Percentiles rank a stretch among this genome's conserved stretches.
phyloP scores from a whole-genome alignment of 169 alveolate genomes.

The Pseudocohnilembus persalinus region DNA sequence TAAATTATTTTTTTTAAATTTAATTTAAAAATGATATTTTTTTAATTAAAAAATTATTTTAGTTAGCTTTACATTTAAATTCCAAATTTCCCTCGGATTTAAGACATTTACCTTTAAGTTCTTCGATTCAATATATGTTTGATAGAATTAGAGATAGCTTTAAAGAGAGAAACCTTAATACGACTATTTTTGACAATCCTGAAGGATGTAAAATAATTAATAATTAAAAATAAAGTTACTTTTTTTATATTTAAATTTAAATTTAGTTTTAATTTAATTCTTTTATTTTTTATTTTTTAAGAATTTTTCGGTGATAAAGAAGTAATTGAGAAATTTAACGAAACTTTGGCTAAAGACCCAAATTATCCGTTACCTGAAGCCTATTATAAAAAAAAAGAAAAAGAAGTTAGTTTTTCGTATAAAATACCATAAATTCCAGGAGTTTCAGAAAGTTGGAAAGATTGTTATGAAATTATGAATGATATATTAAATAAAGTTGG shows the following conservation, averaged over 20 bases:
- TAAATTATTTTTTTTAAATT: background rate
- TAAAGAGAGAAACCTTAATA: constrained; percentile 43
- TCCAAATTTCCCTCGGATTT: constrained; percentile 16
- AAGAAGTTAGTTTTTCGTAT: constrained; percentile 27
- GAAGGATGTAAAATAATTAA: constrained; percentile 25
- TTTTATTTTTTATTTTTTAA: background rate
- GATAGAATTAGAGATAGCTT: constrained; percentile 50
- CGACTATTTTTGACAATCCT: constrained; percentile 63
- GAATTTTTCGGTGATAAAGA: constrained; percentile 32
- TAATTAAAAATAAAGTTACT: too few relatives aligned
- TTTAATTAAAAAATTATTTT: too few relatives aligned
- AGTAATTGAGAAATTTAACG: constrained; percentile 55
- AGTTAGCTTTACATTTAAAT: background rate
- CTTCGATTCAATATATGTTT: constrained; percentile 7
- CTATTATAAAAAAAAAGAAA: constrained; percentile 42
- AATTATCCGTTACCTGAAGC: constrained; percentile 73
- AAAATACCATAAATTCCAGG: constrained; percentile 19
- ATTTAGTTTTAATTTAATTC: too few relatives aligned
- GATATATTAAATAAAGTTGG: background rate
- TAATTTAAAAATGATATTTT: too few relatives aligned
- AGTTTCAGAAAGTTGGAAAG: constrained; percentile 22
- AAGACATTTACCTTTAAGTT: constrained; percentile 23
- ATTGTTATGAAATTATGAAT: constrained; percentile 18
- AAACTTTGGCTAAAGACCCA: constrained; percentile 56
- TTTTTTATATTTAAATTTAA: too few relatives aligned